Conservation (phyloP, 2,329 filamentous ascomycete species). For the Ascochyta pisi region DNA sequence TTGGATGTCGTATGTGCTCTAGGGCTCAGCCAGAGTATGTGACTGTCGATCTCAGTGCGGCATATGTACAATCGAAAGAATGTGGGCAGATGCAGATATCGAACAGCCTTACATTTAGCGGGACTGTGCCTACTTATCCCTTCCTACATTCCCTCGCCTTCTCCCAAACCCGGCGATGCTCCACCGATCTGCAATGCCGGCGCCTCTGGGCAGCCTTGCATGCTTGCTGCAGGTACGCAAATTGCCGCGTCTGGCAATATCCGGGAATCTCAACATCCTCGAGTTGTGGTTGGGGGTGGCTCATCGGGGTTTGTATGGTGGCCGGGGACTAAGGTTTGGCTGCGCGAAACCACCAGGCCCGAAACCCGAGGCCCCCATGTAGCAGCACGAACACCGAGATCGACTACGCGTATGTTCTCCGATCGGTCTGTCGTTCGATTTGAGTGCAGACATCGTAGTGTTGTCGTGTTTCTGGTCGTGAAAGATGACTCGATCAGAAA, state of each 20-base stretch:
- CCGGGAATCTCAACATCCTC: background rate
- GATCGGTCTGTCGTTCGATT: background rate
- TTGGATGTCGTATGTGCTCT: background rate
- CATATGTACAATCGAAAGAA: background rate
- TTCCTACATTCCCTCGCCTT: background rate
- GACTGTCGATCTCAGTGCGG: background rate
- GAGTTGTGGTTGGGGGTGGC: slow-evolving; percentile 13
- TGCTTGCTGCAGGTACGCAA: slow-evolving; percentile 11
- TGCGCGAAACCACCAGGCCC: slow-evolving; percentile 13
- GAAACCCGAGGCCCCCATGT: slow-evolving; percentile 12
- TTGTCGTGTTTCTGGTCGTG: background rate
- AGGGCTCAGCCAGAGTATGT: background rate
- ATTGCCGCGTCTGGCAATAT: slow-evolving; percentile 10
- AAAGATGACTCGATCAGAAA: slow-evolving; percentile 59
- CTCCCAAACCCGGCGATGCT: slow-evolving; percentile 9
- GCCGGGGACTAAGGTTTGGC: slow-evolving; percentile 13
- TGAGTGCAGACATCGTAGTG: background rate
- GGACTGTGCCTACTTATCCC: slow-evolving; percentile 9
- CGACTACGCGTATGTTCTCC: background rate
- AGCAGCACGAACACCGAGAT: slow-evolving; percentile 7
- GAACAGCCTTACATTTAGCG: background rate
- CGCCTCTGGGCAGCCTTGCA: slow-evolving; percentile 10
- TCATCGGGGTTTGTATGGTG: slow-evolving; percentile 14
- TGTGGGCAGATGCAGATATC: background rate
- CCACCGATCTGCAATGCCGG: slow-evolving; percentile 15